Evolutionary conservation across 257 asterid genomes (phyloP), one percentile per base, ranked within the genome.

Genomic region (Salvia hispanica): DNA sequence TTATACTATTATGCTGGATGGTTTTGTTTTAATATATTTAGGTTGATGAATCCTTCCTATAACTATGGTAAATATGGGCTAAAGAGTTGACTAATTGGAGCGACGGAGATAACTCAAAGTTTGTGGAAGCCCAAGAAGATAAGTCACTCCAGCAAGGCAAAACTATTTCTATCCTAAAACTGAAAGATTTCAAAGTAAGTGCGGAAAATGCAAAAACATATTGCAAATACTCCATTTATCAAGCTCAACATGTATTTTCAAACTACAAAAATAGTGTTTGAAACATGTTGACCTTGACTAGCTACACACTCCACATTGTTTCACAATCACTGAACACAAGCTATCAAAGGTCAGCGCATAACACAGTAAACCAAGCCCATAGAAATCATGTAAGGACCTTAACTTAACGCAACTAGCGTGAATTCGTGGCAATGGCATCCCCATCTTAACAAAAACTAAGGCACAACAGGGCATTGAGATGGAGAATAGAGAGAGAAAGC

Each of bases 241-340:
- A 59, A 52, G 48, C 70, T 46, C 50, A 16, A 43, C 14, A 8
- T 15, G 16, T 47, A 47, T 9, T 39, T 15, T 36, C 15, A 0
- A 31, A 21, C 16, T 60, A 28, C 43, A 60, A n/a, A 25, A 40
- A 58, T 14, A 25, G 25, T 15, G 1, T n/a, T 13, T 2, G 21
- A 59, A 62, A 12, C 57, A 66, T 15, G 66, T 25, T 21, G 66
- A 14, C 55, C 65, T 62, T 16, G 65, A 58, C 33, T 43, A 31
- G 47, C 55, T 72, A 33, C 44, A 33, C 8, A 14, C n/a, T 39
- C 28, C 45, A 53, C 46, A 76, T 44, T 43, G 47, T 55, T 4
- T 7, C 43, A 9, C 37, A 50, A 72, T 37, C 48, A 33, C 37
- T 48, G 8, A 21, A 25, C 37, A 7, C 4, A 45, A 47, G 15